Evolutionary conservation across 306 rosid genomes (phyloP).

Genomic region (Aeschynomene evenia): DNA sequence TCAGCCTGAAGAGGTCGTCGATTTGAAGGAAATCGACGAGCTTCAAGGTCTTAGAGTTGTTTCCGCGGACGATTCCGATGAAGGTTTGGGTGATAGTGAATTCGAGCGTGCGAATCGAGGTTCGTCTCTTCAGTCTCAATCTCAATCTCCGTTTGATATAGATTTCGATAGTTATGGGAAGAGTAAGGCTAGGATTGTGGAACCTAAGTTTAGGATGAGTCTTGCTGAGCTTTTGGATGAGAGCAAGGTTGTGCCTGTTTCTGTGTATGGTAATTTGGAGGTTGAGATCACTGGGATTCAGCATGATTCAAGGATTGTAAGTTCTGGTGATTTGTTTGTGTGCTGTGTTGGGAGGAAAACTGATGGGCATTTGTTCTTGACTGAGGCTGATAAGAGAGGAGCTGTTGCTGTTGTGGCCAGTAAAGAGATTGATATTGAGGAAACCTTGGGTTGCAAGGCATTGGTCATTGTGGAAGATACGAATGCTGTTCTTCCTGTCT

Average conservation of each 20-base stretch:
- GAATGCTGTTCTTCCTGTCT: constrained; percentile 56
- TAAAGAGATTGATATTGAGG: constrained; percentile 90
- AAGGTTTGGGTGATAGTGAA: constrained; percentile 11
- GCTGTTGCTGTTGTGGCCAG: constrained; percentile 90
- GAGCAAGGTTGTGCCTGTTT: constrained; percentile 86
- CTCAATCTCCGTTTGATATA: constrained; percentile 58
- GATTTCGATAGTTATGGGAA: constrained; percentile 81
- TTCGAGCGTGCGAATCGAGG: constrained; percentile 22
- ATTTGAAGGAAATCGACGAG: constrained; percentile 73
- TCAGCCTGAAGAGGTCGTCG: constrained; percentile 71
- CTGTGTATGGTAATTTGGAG: constrained; percentile 83
- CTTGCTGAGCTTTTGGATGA: constrained; percentile 93
- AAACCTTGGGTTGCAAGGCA: constrained; percentile 83
- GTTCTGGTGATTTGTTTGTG: constrained; percentile 77
- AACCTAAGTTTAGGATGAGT: constrained; percentile 78
- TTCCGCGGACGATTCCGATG: constrained; percentile 39
- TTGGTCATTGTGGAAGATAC: constrained; percentile 95
- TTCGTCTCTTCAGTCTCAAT: constrained; percentile 35
- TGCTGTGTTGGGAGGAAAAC: constrained; percentile 66
- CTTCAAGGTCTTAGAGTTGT: constrained; percentile 54
- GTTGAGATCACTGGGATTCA: constrained; percentile 90
- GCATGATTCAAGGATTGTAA: constrained; percentile 77
- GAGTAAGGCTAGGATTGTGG: constrained; percentile 68
- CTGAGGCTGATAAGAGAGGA: constrained; percentile 97
- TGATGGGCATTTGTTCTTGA: constrained; percentile 69